Percentiles rank a stretch among this genome's conserved stretches.
phyloP scores from a whole-genome alignment of 2,329 filamentous ascomycete genomes.

The Exophiala sp. region DNA sequence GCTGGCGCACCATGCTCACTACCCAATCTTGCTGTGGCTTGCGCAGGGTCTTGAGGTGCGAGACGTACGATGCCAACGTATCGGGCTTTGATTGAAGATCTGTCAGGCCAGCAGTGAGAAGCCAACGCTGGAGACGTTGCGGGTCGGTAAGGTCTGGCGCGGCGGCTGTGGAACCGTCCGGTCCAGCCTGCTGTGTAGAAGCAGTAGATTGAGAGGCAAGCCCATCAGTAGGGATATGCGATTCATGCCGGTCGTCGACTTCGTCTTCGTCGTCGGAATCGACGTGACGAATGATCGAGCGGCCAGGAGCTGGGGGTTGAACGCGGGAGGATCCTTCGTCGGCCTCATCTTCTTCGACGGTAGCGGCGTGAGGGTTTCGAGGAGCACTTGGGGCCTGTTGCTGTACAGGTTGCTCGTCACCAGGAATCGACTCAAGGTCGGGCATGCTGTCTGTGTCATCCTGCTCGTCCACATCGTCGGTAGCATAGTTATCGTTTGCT shows the following conservation, averaged over 20 bases:
- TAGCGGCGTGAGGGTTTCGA: slow-evolving; percentile 21
- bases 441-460: slow-evolving; percentile 21
- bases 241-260: neutral
- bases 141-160: slow-evolving; percentile 21
- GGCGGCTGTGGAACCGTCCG: too few species aligned
- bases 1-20: slow-evolving; percentile 24
- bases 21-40: slow-evolving; percentile 27
- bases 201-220: neutral
- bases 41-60: slow-evolving; percentile 19
- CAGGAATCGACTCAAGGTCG: slow-evolving; percentile 21
- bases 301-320: neutral
- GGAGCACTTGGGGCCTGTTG: too few species aligned
- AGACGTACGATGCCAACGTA: slow-evolving; percentile 18
- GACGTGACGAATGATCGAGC: slow-evolving; percentile 20
- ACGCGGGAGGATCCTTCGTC: slow-evolving; percentile 6
- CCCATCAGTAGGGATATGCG: too few species aligned
- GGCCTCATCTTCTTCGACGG: slow-evolving; percentile 26
- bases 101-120: slow-evolving; percentile 25
- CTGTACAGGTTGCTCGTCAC: neutral
- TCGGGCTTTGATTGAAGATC: slow-evolving; percentile 20
- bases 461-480: slow-evolving; percentile 8
- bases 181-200: too few species aligned
- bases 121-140: slow-evolving; percentile 29
- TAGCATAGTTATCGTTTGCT: slow-evolving; percentile 10
- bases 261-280: slow-evolving; percentile 24